Percentiles rank a stretch among this genome's conserved stretches.
These are phyloP conservation scores for Ajuga chamaepitys DNA, from an alignment of 257 asterid genomes.

Conservation along the genomic window DNA sequence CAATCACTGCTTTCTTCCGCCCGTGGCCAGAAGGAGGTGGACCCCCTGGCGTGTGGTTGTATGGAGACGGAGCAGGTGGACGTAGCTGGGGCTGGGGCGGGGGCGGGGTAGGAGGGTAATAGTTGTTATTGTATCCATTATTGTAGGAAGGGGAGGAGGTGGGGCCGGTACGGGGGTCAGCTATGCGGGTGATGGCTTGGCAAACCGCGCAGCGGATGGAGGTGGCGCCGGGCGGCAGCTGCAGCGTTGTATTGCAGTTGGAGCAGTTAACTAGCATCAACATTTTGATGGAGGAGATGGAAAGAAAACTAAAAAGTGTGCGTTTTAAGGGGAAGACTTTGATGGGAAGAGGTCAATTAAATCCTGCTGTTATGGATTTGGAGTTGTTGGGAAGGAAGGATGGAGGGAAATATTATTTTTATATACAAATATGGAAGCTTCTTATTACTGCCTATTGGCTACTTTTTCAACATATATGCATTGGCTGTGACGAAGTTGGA, in stretches of 20 bases:
- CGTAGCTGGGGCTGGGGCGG: not conserved
- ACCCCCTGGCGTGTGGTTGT: conserved; percentile 31
- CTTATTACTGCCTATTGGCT: not conserved
- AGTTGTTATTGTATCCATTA: conserved; percentile 16
- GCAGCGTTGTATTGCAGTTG: conserved; percentile 66
- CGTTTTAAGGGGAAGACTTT: not conserved
- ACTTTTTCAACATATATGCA: too few species aligned
- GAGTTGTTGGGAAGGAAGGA: not conserved
- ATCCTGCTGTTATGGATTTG: not conserved
- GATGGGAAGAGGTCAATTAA: not conserved
- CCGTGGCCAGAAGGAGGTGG: conserved; percentile 38
- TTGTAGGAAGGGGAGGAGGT: conserved; percentile 23
- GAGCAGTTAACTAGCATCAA: conserved; percentile 78
- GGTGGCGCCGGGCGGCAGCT: conserved; percentile 75
- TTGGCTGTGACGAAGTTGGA: too few species aligned
- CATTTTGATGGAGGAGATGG: conserved; percentile 22
- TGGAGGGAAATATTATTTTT: not conserved
- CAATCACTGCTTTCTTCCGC: conserved; percentile 74
- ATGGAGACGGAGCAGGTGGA: conserved; percentile 28
- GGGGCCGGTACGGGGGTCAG: conserved; percentile 36
- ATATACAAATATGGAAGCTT: not conserved
- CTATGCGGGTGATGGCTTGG: conserved; percentile 66
- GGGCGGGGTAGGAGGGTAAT: conserved; percentile 29
- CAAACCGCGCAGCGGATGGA: conserved; percentile 82
- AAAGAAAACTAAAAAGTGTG: not conserved